phyloP scores from a whole-genome alignment of 1,139 yeast species.

The Pneumocystis carinii region DNA sequence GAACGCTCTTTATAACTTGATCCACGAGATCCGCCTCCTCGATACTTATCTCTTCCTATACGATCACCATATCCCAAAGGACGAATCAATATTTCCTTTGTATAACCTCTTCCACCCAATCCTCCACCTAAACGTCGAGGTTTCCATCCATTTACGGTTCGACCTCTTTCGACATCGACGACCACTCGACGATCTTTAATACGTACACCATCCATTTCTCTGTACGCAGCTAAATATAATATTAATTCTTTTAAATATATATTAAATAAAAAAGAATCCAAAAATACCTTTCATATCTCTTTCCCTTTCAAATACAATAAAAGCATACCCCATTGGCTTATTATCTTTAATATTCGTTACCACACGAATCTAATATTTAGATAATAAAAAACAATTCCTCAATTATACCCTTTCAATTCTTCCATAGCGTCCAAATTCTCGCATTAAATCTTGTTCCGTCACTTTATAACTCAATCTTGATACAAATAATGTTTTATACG shows the following conservation, averaged over 20 bases:
- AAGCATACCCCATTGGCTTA: constrained; percentile 70
- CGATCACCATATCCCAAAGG: not conserved
- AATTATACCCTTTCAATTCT: constrained; percentile 38
- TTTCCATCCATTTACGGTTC: constrained; percentile 60
- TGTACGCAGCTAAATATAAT: constrained; percentile 33
- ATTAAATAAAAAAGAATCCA: constrained; percentile 13
- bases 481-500: constrained; percentile 63
- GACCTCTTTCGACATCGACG: constrained; percentile 74
- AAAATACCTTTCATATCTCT: constrained; percentile 33
- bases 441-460: constrained; percentile 57
- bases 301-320: constrained; percentile 53
- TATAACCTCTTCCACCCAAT: constrained; percentile 46
- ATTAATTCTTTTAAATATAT: constrained; percentile 8
- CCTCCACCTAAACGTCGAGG: constrained; percentile 73
- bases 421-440: constrained; percentile 51
- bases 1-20: not conserved
- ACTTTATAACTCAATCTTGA: constrained; percentile 51
- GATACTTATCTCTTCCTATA: not conserved
- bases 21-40: not conserved
- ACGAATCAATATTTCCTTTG: constrained; percentile 11
- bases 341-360: constrained; percentile 42
- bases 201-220: constrained; percentile 41
- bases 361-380: constrained; percentile 33
- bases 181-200: constrained; percentile 41
- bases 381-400: not conserved